A percentile compares a stretch with the other conserved stretches of the same genome.
These are phyloP conservation scores for Nemania abortiva DNA, from an alignment of 2,329 filamentous ascomycete species.

Conservation along the genomic window DNA sequence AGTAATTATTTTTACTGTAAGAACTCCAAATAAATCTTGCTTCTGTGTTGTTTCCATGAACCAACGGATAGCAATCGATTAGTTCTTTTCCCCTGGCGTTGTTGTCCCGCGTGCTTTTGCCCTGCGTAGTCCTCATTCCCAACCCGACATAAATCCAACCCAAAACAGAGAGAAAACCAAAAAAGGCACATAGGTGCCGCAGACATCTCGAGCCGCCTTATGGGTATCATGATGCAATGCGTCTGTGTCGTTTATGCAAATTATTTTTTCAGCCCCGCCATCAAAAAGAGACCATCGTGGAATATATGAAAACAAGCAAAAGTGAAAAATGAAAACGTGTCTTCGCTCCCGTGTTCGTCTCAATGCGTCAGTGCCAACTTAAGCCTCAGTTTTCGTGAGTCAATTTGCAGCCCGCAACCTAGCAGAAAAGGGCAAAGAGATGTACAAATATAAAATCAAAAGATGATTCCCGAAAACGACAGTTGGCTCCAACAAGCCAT, in stretches of 20 bases:
- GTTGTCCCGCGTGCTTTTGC: neutral
- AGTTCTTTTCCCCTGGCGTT: neutral
- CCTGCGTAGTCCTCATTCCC: neutral
- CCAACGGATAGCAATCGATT: neutral
- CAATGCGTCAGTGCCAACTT: neutral
- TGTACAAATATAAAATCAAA: neutral
- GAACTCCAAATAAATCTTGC: neutral
- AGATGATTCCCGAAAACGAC: neutral
- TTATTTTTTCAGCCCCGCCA: neutral
- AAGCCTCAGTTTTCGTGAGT: neutral
- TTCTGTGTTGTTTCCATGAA: neutral
- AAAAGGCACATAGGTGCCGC: neutral
- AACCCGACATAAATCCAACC: conserved; percentile 2
- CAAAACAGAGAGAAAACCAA: neutral
- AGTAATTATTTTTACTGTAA: conserved; percentile 19
- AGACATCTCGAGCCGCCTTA: conserved; percentile 21
- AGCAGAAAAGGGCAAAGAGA: conserved; percentile 7
- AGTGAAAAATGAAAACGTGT: neutral
- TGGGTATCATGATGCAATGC: conserved; percentile 34
- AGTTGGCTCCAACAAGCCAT: neutral
- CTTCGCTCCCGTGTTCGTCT: neutral
- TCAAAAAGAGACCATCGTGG: neutral
- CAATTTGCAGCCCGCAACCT: neutral
- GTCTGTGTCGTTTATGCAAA: conserved; percentile 9
- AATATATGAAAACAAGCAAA: neutral